A percentile compares a stretch with the other conserved stretches of the same genome.
Conservation (phyloP, 345 rosid species). For the Acer negundo region DNA sequence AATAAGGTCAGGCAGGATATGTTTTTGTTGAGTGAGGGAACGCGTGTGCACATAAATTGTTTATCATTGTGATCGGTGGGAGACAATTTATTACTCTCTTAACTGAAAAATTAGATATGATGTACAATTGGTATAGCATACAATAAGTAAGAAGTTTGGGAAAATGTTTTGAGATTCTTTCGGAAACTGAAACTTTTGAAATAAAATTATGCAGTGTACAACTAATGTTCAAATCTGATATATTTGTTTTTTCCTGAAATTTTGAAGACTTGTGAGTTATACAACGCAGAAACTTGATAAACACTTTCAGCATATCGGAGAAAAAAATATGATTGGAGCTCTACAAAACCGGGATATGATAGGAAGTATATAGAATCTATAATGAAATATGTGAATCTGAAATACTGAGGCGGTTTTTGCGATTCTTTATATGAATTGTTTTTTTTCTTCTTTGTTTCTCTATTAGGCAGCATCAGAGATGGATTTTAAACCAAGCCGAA, state of each 20-base stretch:
- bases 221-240: neutral
- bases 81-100: neutral
- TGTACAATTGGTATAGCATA: neutral
- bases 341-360: neutral
- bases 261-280: neutral
- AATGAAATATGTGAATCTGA: no score
- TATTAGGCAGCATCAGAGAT: constrained; percentile 79
- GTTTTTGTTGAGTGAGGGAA: neutral
- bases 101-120: neutral
- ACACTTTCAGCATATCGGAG: neutral
- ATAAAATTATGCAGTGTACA: neutral
- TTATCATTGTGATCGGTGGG: neutral
- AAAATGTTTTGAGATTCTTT: no score
- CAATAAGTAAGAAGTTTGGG: neutral
- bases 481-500: constrained; percentile 74
- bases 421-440: neutral
- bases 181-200: neutral
- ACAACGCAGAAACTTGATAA: neutral
- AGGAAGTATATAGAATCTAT: no score
- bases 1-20: neutral
- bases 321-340: neutral
- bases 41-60: neutral
- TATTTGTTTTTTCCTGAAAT: neutral
- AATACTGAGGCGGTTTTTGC: neutral
- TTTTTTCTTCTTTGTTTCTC: neutral